A percentile compares a stretch with the other conserved stretches of the same genome.
phyloP scores from a whole-genome alignment of 257 asterid species.

The Ligustrum vulgare region DNA sequence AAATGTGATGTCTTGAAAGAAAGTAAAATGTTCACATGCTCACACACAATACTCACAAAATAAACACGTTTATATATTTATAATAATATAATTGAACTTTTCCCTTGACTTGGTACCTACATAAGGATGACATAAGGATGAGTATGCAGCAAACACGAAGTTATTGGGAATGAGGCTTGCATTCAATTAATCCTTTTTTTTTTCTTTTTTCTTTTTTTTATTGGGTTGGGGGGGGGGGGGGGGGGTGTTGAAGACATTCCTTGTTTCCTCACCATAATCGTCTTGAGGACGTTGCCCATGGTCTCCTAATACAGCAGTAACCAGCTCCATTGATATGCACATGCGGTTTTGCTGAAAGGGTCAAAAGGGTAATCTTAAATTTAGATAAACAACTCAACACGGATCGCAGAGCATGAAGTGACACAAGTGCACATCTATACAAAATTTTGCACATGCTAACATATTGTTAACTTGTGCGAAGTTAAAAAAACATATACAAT shows the following conservation, averaged over 20 bases:
- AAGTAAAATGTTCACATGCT: not conserved
- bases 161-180: not conserved
- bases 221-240: not conserved
- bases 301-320: conserved; percentile 97
- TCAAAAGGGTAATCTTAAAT: conserved; percentile 17
- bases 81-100: not conserved
- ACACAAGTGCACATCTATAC: not conserved
- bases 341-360: conserved; percentile 59
- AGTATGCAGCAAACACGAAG: not conserved
- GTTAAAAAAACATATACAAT: conserved; percentile 7
- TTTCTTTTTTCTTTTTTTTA: not conserved
- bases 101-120: not conserved
- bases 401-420: conserved; percentile 1
- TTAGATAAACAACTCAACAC: conserved; percentile 9
- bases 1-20: conserved; percentile 12
- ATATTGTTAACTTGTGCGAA: conserved; percentile 1
- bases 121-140: not conserved
- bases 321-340: conserved; percentile 97
- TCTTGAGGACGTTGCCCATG: conserved; percentile 96
- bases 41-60: conserved; percentile 5
- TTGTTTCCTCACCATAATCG: conserved; percentile 78
- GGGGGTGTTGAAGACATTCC: not conserved
- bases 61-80: not conserved
- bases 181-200: no score
- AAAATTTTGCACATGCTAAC: conserved; percentile 13